A percentile compares a stretch with the other conserved stretches of the same genome.
phyloP scores from a whole-genome alignment of 192 early-diverging fungal genomes.

The Backusella australiensis region DNA sequence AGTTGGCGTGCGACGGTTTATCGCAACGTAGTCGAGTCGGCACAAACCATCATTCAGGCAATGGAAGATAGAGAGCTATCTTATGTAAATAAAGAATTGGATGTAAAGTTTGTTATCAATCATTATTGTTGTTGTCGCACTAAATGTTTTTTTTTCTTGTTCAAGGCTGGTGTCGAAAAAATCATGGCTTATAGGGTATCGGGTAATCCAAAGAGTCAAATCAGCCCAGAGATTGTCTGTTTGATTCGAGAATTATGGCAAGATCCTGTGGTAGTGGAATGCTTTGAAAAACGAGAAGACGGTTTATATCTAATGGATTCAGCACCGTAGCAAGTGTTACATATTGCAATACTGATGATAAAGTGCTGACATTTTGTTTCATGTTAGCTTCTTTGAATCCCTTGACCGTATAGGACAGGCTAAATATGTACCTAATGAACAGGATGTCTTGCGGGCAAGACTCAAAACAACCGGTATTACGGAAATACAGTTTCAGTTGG shows the following conservation, averaged over 20 bases:
- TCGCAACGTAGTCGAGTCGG: conserved; percentile 85
- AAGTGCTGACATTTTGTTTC: not conserved
- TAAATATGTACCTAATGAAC: conserved; percentile 89
- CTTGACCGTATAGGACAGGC: conserved; percentile 82
- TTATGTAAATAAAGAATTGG: not conserved
- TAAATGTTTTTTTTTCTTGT: not conserved
- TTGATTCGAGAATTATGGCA: conserved; percentile 43
- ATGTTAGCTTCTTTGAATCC: conserved; percentile 82
- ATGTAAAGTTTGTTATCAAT: not conserved
- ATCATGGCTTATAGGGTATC: conserved; percentile 11
- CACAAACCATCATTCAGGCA: conserved; percentile 62
- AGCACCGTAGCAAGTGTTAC: conserved; percentile 60
- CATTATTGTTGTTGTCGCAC: not conserved
- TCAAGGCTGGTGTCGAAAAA: not conserved
- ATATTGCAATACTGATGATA: not conserved
- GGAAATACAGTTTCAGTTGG: conserved; percentile 93
- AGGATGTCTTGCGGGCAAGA: conserved; percentile 92
- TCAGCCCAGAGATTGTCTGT: not conserved
- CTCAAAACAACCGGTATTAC: conserved; percentile 98
- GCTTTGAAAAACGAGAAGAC: conserved; percentile 56
- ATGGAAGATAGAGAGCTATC: not conserved
- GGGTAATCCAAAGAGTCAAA: conserved; percentile 5
- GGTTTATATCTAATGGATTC: conserved; percentile 83
- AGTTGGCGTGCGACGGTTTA: conserved; percentile 75
- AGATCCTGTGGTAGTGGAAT: conserved; percentile 54